A percentile compares a stretch with the other conserved stretches of the same genome.
Conservation (phyloP, 176 grass and related monocot species). For the Avena eriantha region DNA sequence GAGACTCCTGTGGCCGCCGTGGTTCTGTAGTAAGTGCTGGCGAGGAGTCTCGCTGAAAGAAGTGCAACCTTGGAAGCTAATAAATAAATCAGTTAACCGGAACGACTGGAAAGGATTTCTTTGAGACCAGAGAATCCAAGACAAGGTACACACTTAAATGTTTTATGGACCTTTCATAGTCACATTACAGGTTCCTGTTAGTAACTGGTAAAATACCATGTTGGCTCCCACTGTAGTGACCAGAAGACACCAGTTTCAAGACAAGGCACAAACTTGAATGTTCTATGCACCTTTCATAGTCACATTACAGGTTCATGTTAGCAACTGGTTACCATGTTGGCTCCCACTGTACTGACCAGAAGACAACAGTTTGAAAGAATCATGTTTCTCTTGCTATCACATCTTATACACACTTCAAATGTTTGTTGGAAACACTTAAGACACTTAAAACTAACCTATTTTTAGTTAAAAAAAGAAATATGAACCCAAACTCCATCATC, state of each 20-base stretch:
- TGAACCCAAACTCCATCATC: not conserved
- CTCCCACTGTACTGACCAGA: too few species aligned
- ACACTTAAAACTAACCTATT: too few species aligned
- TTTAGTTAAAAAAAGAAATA: not conserved
- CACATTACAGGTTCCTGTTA: not conserved
- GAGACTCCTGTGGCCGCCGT: slow-evolving; percentile 50
- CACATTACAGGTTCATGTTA: too few species aligned
- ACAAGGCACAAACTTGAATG: too few species aligned
- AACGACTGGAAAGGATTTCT: slow-evolving; percentile 70
- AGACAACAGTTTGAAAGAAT: too few species aligned
- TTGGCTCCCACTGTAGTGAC: not conserved
- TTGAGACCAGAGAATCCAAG: slow-evolving; percentile 73
- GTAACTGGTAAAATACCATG: not conserved
- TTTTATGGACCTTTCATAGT: not conserved
- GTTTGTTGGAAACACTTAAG: too few species aligned
- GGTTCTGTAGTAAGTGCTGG: slow-evolving; percentile 43
- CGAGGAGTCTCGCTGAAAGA: slow-evolving; percentile 62
- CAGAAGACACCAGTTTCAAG: not conserved
- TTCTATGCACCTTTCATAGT: too few species aligned
- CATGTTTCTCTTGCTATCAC: too few species aligned
- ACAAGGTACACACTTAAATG: slow-evolving; percentile 52
- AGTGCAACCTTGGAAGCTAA: slow-evolving; percentile 53
- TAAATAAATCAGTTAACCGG: slow-evolving; percentile 68
- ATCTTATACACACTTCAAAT: too few species aligned
- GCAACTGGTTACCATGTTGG: too few species aligned